Percentiles rank a stretch among this genome's conserved stretches.
Evolutionary conservation across 805 yeast genomes (phyloP).

Genomic region (Cyberlindnera subsufficiens): DNA sequence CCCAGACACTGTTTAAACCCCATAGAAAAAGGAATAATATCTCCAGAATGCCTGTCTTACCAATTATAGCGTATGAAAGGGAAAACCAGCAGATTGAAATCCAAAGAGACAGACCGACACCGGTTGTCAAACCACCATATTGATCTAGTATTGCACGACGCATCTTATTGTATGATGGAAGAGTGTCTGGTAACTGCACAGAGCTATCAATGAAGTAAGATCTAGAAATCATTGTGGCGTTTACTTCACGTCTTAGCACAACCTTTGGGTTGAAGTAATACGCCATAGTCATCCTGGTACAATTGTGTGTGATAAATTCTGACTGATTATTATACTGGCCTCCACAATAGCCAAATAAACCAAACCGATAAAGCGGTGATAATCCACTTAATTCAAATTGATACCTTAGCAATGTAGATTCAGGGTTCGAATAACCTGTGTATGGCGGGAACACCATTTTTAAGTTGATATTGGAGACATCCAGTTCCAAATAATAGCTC

Average conservation of each 20-base stretch:
- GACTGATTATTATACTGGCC: background rate
- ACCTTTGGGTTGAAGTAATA: background rate
- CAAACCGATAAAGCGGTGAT: constrained; percentile 1
- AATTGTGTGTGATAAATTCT: constrained; percentile 1
- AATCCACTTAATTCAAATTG: constrained; percentile 1
- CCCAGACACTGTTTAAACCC: background rate
- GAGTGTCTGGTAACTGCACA: background rate
- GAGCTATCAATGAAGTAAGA: background rate
- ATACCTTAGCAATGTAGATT: background rate
- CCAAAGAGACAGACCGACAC: constrained; percentile 5
- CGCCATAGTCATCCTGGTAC: background rate
- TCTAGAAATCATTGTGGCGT: constrained; percentile 1
- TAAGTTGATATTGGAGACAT: constrained; percentile 1
- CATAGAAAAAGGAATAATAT: background rate
- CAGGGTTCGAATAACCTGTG: background rate
- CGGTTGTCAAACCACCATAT: constrained; percentile 4
- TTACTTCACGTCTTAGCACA: background rate
- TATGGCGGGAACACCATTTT: constrained; percentile 4
- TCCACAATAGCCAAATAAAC: constrained; percentile 4
- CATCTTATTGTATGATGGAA: constrained; percentile 1
- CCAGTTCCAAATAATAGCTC: constrained; percentile 1
- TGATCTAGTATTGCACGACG: constrained; percentile 1
- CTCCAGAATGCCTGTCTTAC: background rate
- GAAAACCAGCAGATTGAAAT: background rate
- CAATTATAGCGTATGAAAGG: background rate